phyloP scores from a whole-genome alignment of 306 rosid species.

The Canavalia ensiformis region DNA sequence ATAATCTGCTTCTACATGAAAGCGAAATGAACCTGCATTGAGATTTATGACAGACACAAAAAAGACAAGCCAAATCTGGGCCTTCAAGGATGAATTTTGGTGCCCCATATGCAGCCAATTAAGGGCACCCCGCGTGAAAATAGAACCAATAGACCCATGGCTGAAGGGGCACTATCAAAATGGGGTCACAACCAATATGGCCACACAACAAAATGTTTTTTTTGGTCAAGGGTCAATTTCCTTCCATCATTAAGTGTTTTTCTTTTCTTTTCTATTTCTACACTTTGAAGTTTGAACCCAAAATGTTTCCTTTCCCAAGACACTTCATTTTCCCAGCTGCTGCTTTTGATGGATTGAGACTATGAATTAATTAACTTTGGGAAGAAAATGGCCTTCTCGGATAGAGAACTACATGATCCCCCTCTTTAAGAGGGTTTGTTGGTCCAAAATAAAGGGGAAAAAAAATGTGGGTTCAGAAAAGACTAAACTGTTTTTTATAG shows the following conservation, averaged over 20 bases:
- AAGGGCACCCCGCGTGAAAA: neutral
- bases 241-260: neutral
- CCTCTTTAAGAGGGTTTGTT: too few relatives aligned
- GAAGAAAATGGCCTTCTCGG: neutral
- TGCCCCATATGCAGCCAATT: neutral
- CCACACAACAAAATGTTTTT: constrained; percentile 36
- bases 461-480: neutral
- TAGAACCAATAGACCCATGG: neutral
- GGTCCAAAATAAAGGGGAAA: too few relatives aligned
- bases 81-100: too few relatives aligned
- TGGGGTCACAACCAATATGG: constrained; percentile 37
- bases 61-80: neutral
- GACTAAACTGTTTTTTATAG: neutral
- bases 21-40: constrained; percentile 7
- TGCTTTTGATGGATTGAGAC: neutral
- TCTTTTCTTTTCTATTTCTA: neutral
- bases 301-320: constrained; percentile 26
- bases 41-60: neutral
- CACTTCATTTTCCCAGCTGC: neutral
- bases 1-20: neutral
- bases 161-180: constrained; percentile 51
- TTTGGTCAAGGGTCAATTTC: constrained; percentile 19
- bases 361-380: neutral
- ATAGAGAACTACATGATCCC: neutral
- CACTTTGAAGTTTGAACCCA: neutral